Evolutionary conservation across 2,329 filamentous ascomycete species (phyloP).

Genomic region (Periglandula ipomoeae): DNA sequence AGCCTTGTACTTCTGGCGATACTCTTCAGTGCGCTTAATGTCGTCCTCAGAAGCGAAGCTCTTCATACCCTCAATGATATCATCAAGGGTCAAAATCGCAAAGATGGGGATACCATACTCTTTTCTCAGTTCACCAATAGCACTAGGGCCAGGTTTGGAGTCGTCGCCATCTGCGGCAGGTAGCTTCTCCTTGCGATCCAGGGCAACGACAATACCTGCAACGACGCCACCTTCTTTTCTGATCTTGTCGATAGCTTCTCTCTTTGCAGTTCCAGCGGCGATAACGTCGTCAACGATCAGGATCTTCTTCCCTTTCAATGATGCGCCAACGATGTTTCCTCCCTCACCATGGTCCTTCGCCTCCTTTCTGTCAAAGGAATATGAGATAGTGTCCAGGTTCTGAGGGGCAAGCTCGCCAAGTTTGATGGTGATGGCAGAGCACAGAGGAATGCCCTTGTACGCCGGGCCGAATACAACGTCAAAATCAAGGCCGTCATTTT

Average conservation of each 20-base stretch:
- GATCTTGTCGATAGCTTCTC: constrained; percentile 87
- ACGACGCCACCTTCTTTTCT: constrained; percentile 74
- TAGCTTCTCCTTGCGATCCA: constrained; percentile 81
- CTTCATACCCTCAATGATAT: constrained; percentile 65
- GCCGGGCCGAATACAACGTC: constrained; percentile 90
- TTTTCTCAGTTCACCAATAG: constrained; percentile 76
- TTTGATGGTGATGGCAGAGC: constrained; percentile 65
- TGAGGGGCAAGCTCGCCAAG: constrained; percentile 59
- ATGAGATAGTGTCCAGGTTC: constrained; percentile 62
- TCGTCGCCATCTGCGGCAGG: constrained; percentile 57
- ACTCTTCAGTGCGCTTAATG: constrained; percentile 61
- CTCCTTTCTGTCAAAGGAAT: constrained; percentile 93
- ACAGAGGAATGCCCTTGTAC: constrained; percentile 96
- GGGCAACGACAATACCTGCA: constrained; percentile 77
- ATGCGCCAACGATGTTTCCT: constrained; percentile 81
- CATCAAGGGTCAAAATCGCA: constrained; percentile 73
- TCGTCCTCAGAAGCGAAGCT: constrained; percentile 53
- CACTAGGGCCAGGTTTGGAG: constrained; percentile 61
- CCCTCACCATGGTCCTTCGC: constrained; percentile 94
- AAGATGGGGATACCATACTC: constrained; percentile 79
- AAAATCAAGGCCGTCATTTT: constrained; percentile 43
- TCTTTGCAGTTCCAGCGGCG: constrained; percentile 87
- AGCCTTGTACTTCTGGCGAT: constrained; percentile 57
- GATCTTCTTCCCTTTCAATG: constrained; percentile 74
- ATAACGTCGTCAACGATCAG: constrained; percentile 96